These are phyloP conservation scores for Isoetes taiwanensis DNA, from an alignment of 75 land plant species.

Conservation along the genomic window DNA sequence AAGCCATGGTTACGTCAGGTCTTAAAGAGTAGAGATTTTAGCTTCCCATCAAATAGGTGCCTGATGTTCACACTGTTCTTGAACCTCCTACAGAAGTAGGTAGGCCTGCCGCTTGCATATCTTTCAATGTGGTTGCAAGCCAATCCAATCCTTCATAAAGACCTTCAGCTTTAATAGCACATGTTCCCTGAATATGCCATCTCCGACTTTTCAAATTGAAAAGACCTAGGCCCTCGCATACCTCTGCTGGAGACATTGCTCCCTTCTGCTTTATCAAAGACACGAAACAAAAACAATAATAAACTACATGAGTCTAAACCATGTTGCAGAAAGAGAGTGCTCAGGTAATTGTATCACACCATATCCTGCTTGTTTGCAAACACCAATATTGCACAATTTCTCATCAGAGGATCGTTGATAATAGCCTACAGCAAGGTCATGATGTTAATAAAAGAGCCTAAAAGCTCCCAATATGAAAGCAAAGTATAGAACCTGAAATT, in stretches of 20 bases:
- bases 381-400: conserved; percentile 80
- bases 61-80: too few species aligned
- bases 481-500: conserved; percentile 62
- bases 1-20: too few species aligned
- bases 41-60: too few species aligned
- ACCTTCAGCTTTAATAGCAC: conserved; percentile 89
- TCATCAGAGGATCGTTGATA: conserved; percentile 90
- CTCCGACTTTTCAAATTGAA: conserved; percentile 56
- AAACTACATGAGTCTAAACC: too few species aligned
- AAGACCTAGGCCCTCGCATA: conserved; percentile 82
- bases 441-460: background rate
- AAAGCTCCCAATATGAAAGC: background rate
- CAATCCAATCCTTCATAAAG: conserved; percentile 94
- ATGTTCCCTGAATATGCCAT: conserved; percentile 97
- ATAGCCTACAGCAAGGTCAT: conserved; percentile 46
- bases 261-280: conserved; percentile 52
- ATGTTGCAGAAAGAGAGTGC: background rate
- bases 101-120: conserved; percentile 61
- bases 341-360: conserved; percentile 31
- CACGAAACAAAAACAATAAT: too few species aligned
- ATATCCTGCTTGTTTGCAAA: conserved; percentile 98
- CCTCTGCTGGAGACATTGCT: conserved; percentile 87
- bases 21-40: too few species aligned
- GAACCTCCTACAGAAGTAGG: conserved; percentile 50
- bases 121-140: conserved; percentile 69